Conservation (phyloP, 345 rosid genomes). For the Sisymbrium irio region DNA sequence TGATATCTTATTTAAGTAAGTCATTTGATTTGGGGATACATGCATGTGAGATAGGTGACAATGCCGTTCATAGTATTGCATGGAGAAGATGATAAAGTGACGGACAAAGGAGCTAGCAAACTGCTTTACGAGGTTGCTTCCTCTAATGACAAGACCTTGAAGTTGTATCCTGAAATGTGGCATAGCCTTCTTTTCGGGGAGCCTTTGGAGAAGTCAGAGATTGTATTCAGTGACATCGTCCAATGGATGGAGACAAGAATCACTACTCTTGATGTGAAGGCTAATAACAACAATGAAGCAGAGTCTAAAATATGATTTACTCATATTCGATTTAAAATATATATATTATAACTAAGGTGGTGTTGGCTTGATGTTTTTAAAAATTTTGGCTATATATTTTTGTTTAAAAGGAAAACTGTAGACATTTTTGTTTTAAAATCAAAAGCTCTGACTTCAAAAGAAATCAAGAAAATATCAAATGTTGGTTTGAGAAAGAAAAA, state of each 20-base stretch:
- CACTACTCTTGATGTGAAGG: constrained; percentile 28
- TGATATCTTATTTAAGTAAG: not conserved
- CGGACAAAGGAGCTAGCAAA: constrained; percentile 59
- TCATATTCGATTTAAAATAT: not conserved
- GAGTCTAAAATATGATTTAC: constrained; percentile 12
- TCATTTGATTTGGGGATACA: not conserved
- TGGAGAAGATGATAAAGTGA: constrained; percentile 85
- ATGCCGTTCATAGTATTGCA: constrained; percentile 78
- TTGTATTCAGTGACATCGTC: constrained; percentile 65
- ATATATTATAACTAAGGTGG: not conserved
- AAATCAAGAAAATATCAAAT: too few species aligned
- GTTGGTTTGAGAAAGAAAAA: too few species aligned
- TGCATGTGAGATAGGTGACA: constrained; percentile 46
- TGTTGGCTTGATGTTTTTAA: too few species aligned
- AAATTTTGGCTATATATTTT: too few species aligned
- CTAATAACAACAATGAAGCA: constrained; percentile 7
- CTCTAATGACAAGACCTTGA: constrained; percentile 69
- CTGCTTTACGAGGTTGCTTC: constrained; percentile 48
- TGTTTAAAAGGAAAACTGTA: too few species aligned
- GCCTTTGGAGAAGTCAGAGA: constrained; percentile 51
- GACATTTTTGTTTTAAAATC: too few species aligned
- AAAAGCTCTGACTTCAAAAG: too few species aligned
- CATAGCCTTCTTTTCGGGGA: constrained; percentile 89
- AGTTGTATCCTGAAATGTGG: constrained; percentile 86
- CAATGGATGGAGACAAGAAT: constrained; percentile 59